Evolutionary conservation across 1,284 basidiomycete genomes (phyloP), one percentile per base, ranked within the genome.

Genomic region (Entoloma clypeatum): DNA sequence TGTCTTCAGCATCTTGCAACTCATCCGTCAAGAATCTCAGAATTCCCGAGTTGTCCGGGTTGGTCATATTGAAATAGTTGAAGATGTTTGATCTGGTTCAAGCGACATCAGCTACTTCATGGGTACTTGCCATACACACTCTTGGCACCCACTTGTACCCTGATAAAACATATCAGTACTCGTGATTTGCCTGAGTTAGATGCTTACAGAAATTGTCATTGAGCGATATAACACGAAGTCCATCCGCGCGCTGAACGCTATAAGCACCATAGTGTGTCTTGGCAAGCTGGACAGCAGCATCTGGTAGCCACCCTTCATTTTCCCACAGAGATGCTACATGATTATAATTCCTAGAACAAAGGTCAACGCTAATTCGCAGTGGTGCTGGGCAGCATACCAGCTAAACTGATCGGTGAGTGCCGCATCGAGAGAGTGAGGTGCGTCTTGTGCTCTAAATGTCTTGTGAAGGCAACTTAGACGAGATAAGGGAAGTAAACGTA

Each of bases 21-120:
- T 91, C 85, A 50, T 88, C 81, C 3, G 88, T 89, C 42, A 91
- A 55, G 65, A 86, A 90, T 17, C 83, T 72, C 48, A 91, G 67
- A 74, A 84, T 85, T 7, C 86, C 86, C 26, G 79, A 85, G 27
- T 69, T 68, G 58, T 91, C 88, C 2, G 81, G 74, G 27, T 79
- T 60, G 14, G 77, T 78, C 53, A 86, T 71, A 54, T 90, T 84
- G 63, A 92, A 81, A 56, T 80, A 88, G 57, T 82, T 83, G 63
- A 88, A 86, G 50, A 75, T 79, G 55, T 91, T 88, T 7, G 75
- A 67, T 36, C 76, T 78, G 49, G 49, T 35, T 13, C 23, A 23
- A 36, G 25, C 5, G 19, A 22, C 36, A 8, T 44, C 21, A 29
- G 23, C 36, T 14, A 10, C 7, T 10, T 13, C 21, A 13, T n/a